phyloP scores from a whole-genome alignment of 2,329 filamentous ascomycete genomes.

The Venturia pyrina region DNA sequence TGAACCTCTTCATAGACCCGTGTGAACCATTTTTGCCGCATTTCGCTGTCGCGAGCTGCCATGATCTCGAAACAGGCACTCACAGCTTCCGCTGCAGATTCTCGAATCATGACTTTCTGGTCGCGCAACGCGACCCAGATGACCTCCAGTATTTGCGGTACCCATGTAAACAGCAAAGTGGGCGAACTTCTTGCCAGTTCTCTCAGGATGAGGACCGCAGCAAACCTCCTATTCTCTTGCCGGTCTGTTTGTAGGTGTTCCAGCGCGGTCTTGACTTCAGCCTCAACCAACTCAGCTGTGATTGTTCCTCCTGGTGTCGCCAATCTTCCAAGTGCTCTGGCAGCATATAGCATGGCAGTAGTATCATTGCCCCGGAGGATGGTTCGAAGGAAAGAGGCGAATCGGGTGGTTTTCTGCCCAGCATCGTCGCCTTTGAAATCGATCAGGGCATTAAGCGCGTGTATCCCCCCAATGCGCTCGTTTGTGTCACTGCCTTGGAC shows the following conservation, averaged over 20 bases:
- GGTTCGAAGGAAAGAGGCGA: conserved; percentile 79
- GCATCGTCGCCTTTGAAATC: conserved; percentile 95
- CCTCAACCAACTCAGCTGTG: conserved; percentile 91
- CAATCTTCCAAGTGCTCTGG: conserved; percentile 78
- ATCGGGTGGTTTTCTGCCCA: conserved; percentile 86
- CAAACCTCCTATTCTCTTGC: conserved; percentile 86
- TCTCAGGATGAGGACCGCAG: conserved; percentile 79
- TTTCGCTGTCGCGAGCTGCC: conserved; percentile 77
- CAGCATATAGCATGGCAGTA: conserved; percentile 80
- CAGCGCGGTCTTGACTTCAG: conserved; percentile 88
- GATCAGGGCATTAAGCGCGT: conserved; percentile 84
- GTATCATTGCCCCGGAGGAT: conserved; percentile 87
- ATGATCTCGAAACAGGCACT: conserved; percentile 96
- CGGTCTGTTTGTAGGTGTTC: conserved; percentile 96
- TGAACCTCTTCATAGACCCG: conserved; percentile 84
- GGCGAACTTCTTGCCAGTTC: conserved; percentile 89
- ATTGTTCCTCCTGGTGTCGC: conserved; percentile 87
- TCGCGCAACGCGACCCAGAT: conserved; percentile 94
- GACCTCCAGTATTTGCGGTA: conserved; percentile 88
- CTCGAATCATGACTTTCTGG: conserved; percentile 79
- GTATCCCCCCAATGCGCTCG: conserved; percentile 84
- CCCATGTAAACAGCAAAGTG: conserved; percentile 90
- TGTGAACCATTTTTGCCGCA: conserved; percentile 79
- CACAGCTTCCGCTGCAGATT: conserved; percentile 84
- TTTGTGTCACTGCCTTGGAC: conserved; percentile 76